Conservation (phyloP, 176 grass and related monocot species). For the Secale cereale region DNA sequence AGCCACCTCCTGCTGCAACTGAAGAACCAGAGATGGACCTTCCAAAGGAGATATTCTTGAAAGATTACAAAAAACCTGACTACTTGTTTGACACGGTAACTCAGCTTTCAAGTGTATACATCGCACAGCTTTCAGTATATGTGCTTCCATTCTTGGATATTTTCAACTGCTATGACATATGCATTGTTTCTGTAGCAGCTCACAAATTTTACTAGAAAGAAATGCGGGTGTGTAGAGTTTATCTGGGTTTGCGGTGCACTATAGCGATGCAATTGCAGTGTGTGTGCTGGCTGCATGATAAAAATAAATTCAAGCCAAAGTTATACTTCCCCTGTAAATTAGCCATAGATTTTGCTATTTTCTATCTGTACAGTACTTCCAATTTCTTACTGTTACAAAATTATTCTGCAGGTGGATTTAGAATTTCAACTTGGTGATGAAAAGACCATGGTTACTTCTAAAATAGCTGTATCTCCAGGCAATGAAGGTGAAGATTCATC, state of each 20-base stretch:
- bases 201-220: neutral
- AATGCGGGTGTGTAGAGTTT: neutral
- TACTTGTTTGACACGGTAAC: constrained; percentile 85
- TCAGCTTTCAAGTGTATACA: neutral
- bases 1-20: constrained; percentile 52
- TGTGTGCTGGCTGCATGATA: neutral
- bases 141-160: neutral
- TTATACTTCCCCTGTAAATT: neutral
- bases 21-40: constrained; percentile 72
- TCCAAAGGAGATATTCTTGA: constrained; percentile 96
- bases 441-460: constrained; percentile 86
- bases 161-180: neutral
- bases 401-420: constrained; percentile 66
- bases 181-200: neutral
- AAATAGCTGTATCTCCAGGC: constrained; percentile 75
- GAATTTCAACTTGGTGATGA: constrained; percentile 92
- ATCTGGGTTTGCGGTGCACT: neutral
- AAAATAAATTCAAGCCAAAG: neutral
- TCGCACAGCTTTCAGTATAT: neutral
- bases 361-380: neutral
- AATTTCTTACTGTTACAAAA: constrained; percentile 1
- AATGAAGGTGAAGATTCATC: constrained; percentile 53
- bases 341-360: constrained; percentile 5
- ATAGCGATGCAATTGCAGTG: neutral
- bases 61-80: constrained; percentile 81